Base-by-base conservation (phyloP, 2,329 filamentous ascomycete genomes). In the Colletotrichum sp. region DNA sequence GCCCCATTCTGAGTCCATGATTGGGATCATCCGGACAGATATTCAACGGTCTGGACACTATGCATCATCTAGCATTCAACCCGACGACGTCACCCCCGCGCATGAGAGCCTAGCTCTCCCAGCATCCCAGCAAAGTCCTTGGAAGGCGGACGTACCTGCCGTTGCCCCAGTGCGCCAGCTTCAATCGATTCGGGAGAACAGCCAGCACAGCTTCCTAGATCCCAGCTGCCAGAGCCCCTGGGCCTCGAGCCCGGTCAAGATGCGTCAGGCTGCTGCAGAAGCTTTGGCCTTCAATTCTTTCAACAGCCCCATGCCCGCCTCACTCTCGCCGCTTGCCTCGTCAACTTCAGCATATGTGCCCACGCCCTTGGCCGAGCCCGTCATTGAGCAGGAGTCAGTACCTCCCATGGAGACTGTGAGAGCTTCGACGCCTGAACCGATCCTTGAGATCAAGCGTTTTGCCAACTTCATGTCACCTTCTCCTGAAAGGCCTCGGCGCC, bases 381-480 rank as follows among this genome's bases (percentile, higher is more conserved):
- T 30, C 73, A 81, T 69, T 3, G 28, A 39, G 21, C 28, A 21
- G 36, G 79, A 83, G 39, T 81, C 81, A n/a, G 80, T 79, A 6
- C 80, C 39, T 28, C 21, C 18, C 9, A 28, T 80, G 3, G 78
- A 80, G 34, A 81, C 78, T 21, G 79, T 82, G 26, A 78, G 82
- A 73, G 78, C 84, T 36, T 82, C 83, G 3, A 89, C 87, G 1
- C 87, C 89, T 8, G 87, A 90, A 66, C 85, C 87, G 16, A 86
- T 86, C 6, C 84, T 90, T 34, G 87, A 87, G 0, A 84, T 90
- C 78, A 90, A 88, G 77, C 86, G 89, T 1, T 91, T 91, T 79
- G 85, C 88, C 2, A 86, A 87, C 2, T 91, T 91, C 79, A 87
- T 89, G 79, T 88, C 88, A 1, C 87, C 88, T 1, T 89, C 89